Evolutionary conservation across 23 red algal genomes (phyloP), one percentile per base, ranked within the genome.

Genomic region (Pyropia haitanensis): DNA sequence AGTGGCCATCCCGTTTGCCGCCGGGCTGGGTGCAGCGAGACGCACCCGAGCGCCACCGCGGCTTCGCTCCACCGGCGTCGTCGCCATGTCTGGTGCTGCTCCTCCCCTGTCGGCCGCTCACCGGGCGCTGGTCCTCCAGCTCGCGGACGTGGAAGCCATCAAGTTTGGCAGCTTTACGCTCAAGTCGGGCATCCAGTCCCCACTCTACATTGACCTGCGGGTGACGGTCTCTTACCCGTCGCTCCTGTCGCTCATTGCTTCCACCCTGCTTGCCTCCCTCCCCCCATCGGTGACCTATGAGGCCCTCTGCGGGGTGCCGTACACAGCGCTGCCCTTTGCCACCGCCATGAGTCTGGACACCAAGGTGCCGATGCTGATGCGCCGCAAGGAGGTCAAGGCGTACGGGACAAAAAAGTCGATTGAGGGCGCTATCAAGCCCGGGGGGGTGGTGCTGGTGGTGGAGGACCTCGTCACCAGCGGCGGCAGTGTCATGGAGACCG

Each of bases 321-420:
- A 97, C 57, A 97, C 93, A 3, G 93, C 93, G 30, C 73, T 97
- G 17, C 93, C 93, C 49, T 97, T 97, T 82, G 93, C 93, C 29
- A 97, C 93, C 20, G 84, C 75, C 22, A 90, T 90, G 79, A 77
- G 65, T 24, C 58, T 87, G 5, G 13, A 65, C 1, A 63, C 56
- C 18, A 24, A 27, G 28, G 74, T 56, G 50, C 80, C 80, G 2
- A 95, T 95, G 93, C 49, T 97, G 13, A 90, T 97, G 79, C 63
- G 85, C 18, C 61, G 93, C 39, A 97, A 97, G 65, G 93, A 97
- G 71, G 62, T 58, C 5, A 97, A 97, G 73, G 68, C 32, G 19
- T 82, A 97, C 58, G 93, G 93, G 0, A 86, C 78, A n/a, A 89
- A 89, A 44, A 83, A 85, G 49, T 75, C 66, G 14, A 84, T 97